These are phyloP conservation scores for Cucurbita maxima DNA, from an alignment of 306 rosid genomes.

Conservation along the genomic window DNA sequence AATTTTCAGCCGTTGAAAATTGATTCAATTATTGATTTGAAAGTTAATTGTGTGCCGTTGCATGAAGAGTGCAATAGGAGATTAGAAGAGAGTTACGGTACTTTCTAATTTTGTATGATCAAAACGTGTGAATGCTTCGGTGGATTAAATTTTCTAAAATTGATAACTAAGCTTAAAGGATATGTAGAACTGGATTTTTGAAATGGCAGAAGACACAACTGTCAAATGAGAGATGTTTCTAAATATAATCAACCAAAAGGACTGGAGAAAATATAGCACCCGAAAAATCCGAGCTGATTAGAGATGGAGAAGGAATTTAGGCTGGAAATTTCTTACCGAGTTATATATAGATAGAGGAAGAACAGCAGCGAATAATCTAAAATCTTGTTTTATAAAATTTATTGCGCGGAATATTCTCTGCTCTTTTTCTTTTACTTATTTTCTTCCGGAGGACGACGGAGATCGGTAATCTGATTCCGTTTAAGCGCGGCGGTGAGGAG, in stretches of 20 bases:
- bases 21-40: neutral
- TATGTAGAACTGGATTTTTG: neutral
- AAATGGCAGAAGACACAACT: neutral
- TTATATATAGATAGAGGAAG: neutral
- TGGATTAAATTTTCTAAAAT: neutral
- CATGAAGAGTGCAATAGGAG: neutral
- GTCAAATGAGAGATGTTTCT: neutral
- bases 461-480: neutral
- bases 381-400: neutral
- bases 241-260: neutral
- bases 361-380: neutral
- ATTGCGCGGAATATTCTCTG: neutral
- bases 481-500: neutral
- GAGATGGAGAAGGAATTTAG: constrained; percentile 1
- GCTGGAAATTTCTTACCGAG: neutral
- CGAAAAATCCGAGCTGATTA: neutral
- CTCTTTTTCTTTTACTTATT: neutral
- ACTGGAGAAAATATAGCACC: neutral
- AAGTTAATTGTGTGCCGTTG: neutral
- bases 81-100: neutral
- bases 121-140: neutral
- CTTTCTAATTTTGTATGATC: neutral
- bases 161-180: neutral
- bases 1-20: too few species aligned
- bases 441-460: neutral